Conservation (phyloP, 352 stramenopile species). For the Phytopythium sindhum region DNA sequence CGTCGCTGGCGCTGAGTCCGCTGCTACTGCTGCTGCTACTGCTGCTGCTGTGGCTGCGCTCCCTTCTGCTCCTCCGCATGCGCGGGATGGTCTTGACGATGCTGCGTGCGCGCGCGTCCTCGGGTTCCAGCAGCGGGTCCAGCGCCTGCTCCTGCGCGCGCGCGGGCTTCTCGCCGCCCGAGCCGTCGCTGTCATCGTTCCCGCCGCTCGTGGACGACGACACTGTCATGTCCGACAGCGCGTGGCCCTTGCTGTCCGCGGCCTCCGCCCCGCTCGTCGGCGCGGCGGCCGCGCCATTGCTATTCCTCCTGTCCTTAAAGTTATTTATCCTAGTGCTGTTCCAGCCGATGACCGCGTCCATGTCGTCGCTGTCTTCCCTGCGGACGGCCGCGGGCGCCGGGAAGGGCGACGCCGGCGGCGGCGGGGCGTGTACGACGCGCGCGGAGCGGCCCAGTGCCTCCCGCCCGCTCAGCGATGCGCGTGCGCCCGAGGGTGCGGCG, state of each 20-base stretch:
- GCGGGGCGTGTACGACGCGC: not conserved
- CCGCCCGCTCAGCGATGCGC: not conserved
- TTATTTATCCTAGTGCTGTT: not conserved
- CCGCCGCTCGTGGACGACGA: conserved; percentile 38
- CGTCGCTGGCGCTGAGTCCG: not conserved
- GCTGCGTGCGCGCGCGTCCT: conserved; percentile 18
- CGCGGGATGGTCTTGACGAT: not conserved
- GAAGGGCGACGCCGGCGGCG: not conserved
- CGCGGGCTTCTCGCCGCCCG: conserved; percentile 4
- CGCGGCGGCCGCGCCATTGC: not conserved
- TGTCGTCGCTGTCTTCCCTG: not conserved
- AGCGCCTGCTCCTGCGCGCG: conserved; percentile 12
- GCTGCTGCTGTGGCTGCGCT: not conserved
- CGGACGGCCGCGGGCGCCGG: no score
- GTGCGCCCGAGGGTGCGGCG: not conserved
- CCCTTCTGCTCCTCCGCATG: not conserved
- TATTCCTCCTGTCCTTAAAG: not conserved
- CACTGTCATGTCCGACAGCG: conserved; percentile 53
- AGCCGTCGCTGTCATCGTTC: conserved; percentile 18
- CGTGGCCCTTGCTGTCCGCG: conserved; percentile 31
- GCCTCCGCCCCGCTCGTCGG: not conserved
- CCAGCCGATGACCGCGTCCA: not conserved
- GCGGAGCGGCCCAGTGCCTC: not conserved
- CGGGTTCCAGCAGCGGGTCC: conserved; percentile 36
- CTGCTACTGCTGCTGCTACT: conserved; percentile 1